Percentiles rank a stretch among this genome's conserved stretches.
Evolutionary conservation across 2,329 filamentous ascomycete species (phyloP).

Genomic region (Aureobasidium zeae): DNA sequence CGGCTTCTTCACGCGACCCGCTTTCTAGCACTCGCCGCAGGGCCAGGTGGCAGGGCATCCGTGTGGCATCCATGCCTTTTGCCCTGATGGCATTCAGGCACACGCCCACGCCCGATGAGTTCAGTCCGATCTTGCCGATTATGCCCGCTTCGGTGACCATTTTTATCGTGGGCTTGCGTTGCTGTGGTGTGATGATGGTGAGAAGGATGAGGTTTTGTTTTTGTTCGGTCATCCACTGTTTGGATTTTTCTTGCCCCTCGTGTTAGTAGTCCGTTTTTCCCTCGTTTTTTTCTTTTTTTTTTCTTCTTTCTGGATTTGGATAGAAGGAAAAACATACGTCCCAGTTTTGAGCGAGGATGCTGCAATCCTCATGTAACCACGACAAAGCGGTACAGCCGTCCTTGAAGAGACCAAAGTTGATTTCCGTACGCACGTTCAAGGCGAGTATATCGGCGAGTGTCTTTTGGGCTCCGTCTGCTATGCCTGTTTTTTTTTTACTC

Average conservation of each 20-base stretch:
- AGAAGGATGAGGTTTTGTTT: constrained; percentile 42
- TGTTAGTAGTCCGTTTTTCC: neutral
- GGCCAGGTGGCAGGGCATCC: constrained; percentile 53
- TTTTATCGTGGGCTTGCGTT: constrained; percentile 39
- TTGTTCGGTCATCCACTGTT: constrained; percentile 46
- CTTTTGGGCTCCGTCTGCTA: constrained; percentile 43
- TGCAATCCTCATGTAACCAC: constrained; percentile 32
- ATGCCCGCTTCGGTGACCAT: constrained; percentile 54
- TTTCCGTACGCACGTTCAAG: constrained; percentile 50
- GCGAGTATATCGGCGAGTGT: constrained; percentile 46
- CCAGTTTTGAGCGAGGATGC: constrained; percentile 50
- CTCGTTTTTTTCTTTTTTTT: neutral
- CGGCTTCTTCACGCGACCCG: constrained; percentile 37
- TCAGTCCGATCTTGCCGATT: constrained; percentile 59
- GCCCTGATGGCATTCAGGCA: constrained; percentile 55
- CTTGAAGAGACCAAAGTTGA: constrained; percentile 47
- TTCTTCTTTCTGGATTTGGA: neutral
- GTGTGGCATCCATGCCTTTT: constrained; percentile 42
- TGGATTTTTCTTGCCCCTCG: too few relatives aligned
- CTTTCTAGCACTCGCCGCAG: constrained; percentile 49
- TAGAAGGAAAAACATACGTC: constrained; percentile 32
- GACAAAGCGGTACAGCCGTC: constrained; percentile 50
- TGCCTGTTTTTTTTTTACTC: too few relatives aligned
- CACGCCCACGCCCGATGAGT: constrained; percentile 48
- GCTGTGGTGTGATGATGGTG: constrained; percentile 38